Evolutionary conservation across 345 rosid species (phyloP), one percentile per base, ranked within the genome.

Genomic region (Lepidium africanum): DNA sequence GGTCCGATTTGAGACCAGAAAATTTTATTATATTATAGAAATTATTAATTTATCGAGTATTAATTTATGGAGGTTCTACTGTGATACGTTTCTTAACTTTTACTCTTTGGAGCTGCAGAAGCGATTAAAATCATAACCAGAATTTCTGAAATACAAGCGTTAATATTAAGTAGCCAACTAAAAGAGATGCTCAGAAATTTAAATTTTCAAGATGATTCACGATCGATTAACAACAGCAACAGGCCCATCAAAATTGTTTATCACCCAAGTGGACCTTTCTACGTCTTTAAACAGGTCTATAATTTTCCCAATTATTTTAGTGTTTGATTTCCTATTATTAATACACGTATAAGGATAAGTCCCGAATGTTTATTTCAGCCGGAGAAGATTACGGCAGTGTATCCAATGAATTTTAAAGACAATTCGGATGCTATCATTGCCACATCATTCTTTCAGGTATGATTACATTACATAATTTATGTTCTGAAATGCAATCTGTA

Each of bases 401-500:
- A 86, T 66, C 98, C 97, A 2, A 90, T 93, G 85, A 87, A 92
- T 16, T 88, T 88, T 81, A 88, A 78, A 76, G 98, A 90, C 73
- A 57, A 87, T 21, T 72, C 88, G 14, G 98, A 93, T 71, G 91
- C 87, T 65, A 79, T 80, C 54, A 81, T 93, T 15, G 98, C 97
- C 6, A 85, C 83, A 17, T 82, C 92, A 45, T 87, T 90, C 85
- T 84, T 90, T 71, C 97, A 93, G 95, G 98, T 89, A 65, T 37
- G 38, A 11, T 36, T 36, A 49, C 36, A 14, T 13, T 21, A 13
- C 33, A 47, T 19, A 11, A 63, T 62, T 11, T 12, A 35, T 38
- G 21, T 58, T 9, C 8, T 35, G 25, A 8, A 54, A 15, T 4
- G 15, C 17, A 13, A 7, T 51, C 7, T 30, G n/a, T n/a, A n/a